Conservation (phyloP, 495 filamentous ascomycete species). For the Neurospora africana region DNA sequence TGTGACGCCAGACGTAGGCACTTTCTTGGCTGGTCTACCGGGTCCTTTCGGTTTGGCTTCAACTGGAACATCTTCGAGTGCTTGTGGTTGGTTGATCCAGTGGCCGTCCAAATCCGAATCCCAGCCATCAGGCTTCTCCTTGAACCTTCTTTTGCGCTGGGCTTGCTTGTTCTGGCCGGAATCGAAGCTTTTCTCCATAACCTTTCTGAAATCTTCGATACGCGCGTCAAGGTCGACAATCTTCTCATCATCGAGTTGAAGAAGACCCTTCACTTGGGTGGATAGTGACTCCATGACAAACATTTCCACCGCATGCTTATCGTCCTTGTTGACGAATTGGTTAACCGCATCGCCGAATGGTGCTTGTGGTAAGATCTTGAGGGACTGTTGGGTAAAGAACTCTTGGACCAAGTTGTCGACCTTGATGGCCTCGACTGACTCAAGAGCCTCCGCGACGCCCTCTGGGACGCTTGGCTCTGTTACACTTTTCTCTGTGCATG, state of each 20-base stretch:
- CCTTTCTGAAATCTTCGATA: slow-evolving; percentile 60
- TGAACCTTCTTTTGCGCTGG: slow-evolving; percentile 42
- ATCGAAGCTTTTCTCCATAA: slow-evolving; percentile 62
- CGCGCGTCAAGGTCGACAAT: slow-evolving; percentile 46
- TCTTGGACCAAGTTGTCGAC: slow-evolving; percentile 82
- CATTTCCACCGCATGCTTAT: slow-evolving; percentile 82
- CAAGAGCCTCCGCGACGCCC: slow-evolving; percentile 46
- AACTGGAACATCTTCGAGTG: slow-evolving; percentile 40
- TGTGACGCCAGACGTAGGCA: slow-evolving; percentile 4
- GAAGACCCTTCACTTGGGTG: slow-evolving; percentile 64
- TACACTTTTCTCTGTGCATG: slow-evolving; percentile 21
- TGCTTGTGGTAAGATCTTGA: slow-evolving; percentile 84
- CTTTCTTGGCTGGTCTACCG: slow-evolving; percentile 14
- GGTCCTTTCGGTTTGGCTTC: slow-evolving; percentile 30
- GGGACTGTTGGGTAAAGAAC: slow-evolving; percentile 68
- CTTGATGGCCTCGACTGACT: slow-evolving; percentile 63
- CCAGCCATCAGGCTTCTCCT: slow-evolving; percentile 74
- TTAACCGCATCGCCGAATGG: slow-evolving; percentile 87
- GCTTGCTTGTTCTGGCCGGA: slow-evolving; percentile 54
- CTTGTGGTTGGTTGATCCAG: slow-evolving; percentile 73
- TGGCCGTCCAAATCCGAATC: slow-evolving; percentile 74
- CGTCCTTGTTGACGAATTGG: slow-evolving; percentile 91
- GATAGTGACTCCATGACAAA: slow-evolving; percentile 76
- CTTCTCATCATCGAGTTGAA: slow-evolving; percentile 58
- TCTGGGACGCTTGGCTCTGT: slow-evolving; percentile 35